These are phyloP conservation scores for Mortierella sp. DNA, from an alignment of 371 early-diverging fungal species.

Conservation along the genomic window DNA sequence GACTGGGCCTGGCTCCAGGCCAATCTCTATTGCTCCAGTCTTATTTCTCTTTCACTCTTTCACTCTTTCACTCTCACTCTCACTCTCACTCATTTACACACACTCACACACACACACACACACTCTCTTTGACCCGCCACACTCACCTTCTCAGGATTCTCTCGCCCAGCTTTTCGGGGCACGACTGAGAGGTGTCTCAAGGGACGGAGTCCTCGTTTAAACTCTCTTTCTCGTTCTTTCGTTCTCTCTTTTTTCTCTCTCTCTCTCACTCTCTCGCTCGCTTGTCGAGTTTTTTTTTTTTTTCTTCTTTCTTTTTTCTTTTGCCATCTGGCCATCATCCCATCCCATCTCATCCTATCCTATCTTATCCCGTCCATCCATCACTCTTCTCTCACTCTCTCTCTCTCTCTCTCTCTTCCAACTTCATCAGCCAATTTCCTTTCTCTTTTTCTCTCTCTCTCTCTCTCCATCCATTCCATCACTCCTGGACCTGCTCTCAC, in stretches of 20 bases:
- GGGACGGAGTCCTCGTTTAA: no score
- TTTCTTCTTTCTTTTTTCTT: not conserved
- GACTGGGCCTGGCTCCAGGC: no score
- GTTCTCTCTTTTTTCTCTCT: not conserved
- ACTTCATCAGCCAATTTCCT: not conserved
- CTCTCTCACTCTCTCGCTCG: slow-evolving; percentile 4
- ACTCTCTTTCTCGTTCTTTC: slow-evolving; percentile 10
- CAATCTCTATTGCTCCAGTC: no score
- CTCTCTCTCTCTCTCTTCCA: not conserved
- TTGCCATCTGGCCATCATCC: slow-evolving; percentile 1
- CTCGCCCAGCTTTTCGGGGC: not conserved
- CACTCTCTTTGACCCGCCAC: no score
- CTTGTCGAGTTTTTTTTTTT: not conserved
- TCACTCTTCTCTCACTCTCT: not conserved
- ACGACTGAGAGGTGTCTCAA: no score
- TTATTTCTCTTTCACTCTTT: no score
- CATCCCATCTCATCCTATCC: not conserved
- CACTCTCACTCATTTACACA: no score
- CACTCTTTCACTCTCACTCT: no score
- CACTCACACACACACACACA: no score
- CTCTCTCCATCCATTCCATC: not conserved
- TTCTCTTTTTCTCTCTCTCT: not conserved
- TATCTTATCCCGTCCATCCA: not conserved
- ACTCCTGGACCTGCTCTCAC: not conserved
- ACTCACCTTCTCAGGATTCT: not conserved